Base-by-base conservation (phyloP, 2,329 filamentous ascomycete species). In the Teratosphaeria epicoccoides region DNA sequence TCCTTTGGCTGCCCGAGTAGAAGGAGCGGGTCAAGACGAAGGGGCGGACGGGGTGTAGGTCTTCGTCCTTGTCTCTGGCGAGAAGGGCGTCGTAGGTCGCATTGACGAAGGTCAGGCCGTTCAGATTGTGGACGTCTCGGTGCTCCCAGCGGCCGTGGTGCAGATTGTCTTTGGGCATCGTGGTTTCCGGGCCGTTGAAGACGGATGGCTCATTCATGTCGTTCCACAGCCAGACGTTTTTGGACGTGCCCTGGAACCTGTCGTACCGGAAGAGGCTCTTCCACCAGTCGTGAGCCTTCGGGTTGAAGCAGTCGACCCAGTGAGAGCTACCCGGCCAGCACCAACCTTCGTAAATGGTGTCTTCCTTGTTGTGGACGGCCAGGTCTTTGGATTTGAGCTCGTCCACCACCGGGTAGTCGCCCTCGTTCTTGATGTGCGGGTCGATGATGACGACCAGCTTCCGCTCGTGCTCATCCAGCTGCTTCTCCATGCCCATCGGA, bases 201-300 rank as follows among this genome's bases (percentile, higher is more conserved):
- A 98, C 93, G 0, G 93, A 97, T 0, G 93, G 93, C 73, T 98
- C 93, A 66, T 96, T 97, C 93, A 98, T 98, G 68, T 98, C 93
- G 68, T 98, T 98, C 93, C 93, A 98, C 62, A 98, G 82, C 70
- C 88, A 96, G 0, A 88, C 84, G 68, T 97, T 98, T 57, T 84
- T 77, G 61, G 84, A 78, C 1, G 88, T 88, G 46, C 89, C 90
- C 69, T 88, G 87, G 77, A 96, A 98, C 40, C 73, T 79, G 66
- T 88, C 83, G 59, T 94, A 97, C 63, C 86, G 84, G 78, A 95
- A 97, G 10, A 97, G 78, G 2, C 77, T 73, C 60, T 82, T 85
- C 91, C 93, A 98, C 93, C 93, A 98, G 55, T 86, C 81, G 50
- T 86, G 81, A 6, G 89, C 87, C 50, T 85, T 84, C n/a, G 91